Base-by-base conservation (phyloP, 2,329 filamentous ascomycete genomes). In the Coniosporium tulheliwenetii region DNA sequence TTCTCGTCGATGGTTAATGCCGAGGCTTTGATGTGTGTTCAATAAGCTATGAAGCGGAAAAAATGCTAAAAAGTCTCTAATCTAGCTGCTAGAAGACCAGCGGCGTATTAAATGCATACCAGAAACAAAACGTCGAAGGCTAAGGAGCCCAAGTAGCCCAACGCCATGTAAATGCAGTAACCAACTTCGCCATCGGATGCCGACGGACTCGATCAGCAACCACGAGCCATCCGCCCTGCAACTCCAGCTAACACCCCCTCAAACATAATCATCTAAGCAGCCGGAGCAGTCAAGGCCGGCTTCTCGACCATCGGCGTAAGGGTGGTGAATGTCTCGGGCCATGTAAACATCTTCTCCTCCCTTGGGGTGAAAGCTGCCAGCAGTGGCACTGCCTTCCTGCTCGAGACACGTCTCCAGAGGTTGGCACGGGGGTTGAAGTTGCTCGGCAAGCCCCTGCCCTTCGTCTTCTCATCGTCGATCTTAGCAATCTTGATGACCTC, bases 361-460 rank as follows among this genome's bases (percentile, higher is more conserved):
- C 62, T 63, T 1, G 75, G 74, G 2, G 69, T 71, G 41, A 66
- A 61, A 37, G 65, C 64, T 12, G 69, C 60, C 39, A 70, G 66
- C 13, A 63, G 52, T 2, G 70, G 70, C 36, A 69, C 70, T 32
- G 70, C 67, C 36, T 62, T 66, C 60, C 69, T 71, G 60, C 72
- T 77, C 30, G 69, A 74, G 36, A 74, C 68, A 26, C 75, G 65
- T 40, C 78, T 63, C 78, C 78, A 81, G 62, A 81, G 65, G 55
- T 81, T 80, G 26, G 76, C 78, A 36, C 77, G 66, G 7, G 77
- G 77, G 58, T 81, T 81, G 63, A 79, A 81, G 47, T 68, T 64
- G 8, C 62, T 66, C 0, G 77, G 77, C 44, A 71, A 60, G 33
- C 77, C 77, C 43, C 63, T 56, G 39, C 77, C 77, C 38, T 68